These are phyloP conservation scores for Apiospora sp. DNA, from an alignment of 2,329 filamentous ascomycete genomes.

Conservation along the genomic window DNA sequence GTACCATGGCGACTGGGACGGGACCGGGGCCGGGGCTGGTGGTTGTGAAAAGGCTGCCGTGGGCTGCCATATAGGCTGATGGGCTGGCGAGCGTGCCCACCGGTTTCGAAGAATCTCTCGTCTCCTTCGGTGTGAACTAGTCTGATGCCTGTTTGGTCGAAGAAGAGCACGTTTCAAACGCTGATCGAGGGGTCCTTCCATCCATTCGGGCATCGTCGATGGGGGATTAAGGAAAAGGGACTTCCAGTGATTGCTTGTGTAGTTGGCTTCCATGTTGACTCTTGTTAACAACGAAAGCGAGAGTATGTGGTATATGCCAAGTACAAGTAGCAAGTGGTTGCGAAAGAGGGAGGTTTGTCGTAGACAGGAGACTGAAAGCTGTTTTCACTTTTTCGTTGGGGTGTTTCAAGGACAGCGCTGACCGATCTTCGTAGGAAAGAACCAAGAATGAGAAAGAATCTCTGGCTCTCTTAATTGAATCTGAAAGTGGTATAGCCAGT, in stretches of 20 bases:
- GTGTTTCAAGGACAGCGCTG: too few relatives aligned
- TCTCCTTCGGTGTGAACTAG: neutral
- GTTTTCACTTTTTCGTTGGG: neutral
- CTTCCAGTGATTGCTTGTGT: neutral
- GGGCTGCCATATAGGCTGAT: neutral
- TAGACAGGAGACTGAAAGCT: neutral
- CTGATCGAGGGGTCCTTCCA: neutral
- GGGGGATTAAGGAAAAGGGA: too few relatives aligned
- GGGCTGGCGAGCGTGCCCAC: neutral
- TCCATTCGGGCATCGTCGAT: neutral
- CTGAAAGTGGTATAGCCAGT: neutral
- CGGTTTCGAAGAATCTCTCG: too few relatives aligned
- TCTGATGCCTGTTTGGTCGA: neutral
- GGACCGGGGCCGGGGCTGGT: neutral
- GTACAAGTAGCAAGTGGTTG: neutral
- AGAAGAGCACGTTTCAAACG: neutral
- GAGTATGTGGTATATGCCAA: neutral
- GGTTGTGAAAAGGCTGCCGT: neutral
- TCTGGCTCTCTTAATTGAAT: neutral
- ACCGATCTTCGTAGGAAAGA: neutral
- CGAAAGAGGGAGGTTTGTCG: neutral
- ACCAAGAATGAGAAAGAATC: neutral
- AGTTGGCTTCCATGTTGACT: neutral
- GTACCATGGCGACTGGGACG: neutral
- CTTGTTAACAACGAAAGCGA: neutral